Evolutionary conservation across 345 rosid genomes (phyloP).

Genomic region (Rubroshorea leprosula): DNA sequence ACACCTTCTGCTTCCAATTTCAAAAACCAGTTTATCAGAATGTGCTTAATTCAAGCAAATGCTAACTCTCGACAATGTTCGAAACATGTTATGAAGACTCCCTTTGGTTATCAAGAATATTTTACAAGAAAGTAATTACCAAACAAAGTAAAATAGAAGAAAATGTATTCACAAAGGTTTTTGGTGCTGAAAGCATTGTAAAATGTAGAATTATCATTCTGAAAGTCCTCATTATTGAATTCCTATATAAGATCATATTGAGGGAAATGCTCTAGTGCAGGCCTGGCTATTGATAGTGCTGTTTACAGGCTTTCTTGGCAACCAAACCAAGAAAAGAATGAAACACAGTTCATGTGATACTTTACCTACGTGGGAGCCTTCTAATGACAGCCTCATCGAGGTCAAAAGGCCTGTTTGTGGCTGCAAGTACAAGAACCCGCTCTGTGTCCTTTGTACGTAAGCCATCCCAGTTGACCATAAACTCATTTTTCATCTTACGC

Average conservation of each 20-base stretch:
- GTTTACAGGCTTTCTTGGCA: background rate
- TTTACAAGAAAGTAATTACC: background rate
- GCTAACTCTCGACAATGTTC: too few relatives aligned
- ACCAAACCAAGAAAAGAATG: background rate
- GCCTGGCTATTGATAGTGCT: background rate
- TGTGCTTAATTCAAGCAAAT: too few relatives aligned
- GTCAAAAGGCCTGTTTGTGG: conserved; percentile 93
- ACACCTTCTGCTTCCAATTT: too few relatives aligned
- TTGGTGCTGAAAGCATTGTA: too few relatives aligned
- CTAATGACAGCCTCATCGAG: conserved; percentile 98
- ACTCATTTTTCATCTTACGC: conserved; percentile 94
- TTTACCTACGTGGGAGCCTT: conserved; percentile 75
- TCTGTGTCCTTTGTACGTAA: conserved; percentile 74
- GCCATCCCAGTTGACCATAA: conserved; percentile 97
- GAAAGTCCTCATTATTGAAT: too few relatives aligned
- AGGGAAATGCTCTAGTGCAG: background rate
- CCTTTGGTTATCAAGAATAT: background rate
- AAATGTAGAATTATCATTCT: too few relatives aligned
- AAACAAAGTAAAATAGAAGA: background rate
- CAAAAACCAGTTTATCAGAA: too few relatives aligned
- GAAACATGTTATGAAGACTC: background rate
- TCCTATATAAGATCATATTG: background rate
- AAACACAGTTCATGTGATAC: background rate
- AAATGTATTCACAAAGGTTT: too few relatives aligned
- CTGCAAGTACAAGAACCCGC: conserved; percentile 87